Evolutionary conservation across 495 filamentous ascomycete genomes (phyloP).

Genomic region (Oleoguttula mirabilis): DNA sequence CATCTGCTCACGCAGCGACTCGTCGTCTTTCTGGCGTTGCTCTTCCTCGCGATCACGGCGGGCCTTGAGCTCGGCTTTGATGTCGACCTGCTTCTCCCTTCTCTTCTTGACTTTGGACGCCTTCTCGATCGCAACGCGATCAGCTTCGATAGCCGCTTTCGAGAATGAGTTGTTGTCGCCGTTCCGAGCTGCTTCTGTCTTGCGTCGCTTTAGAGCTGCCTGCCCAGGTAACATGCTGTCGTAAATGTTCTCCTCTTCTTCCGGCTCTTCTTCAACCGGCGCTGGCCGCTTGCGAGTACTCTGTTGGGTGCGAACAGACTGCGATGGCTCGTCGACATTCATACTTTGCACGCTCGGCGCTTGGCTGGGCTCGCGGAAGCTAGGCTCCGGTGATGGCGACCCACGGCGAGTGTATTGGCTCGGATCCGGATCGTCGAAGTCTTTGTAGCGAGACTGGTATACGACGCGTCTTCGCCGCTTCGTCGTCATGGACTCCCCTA

Average conservation of each 20-base stretch:
- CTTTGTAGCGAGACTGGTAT: slow-evolving; percentile 54
- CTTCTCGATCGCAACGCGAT: not conserved
- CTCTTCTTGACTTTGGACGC: slow-evolving; percentile 12
- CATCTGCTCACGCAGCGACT: slow-evolving; percentile 36
- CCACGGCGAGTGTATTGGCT: slow-evolving; percentile 22
- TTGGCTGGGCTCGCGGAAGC: slow-evolving; percentile 7
- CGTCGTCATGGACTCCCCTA: not conserved
- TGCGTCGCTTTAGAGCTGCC: slow-evolving; percentile 58
- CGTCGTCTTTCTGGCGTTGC: slow-evolving; percentile 45
- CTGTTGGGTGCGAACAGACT: slow-evolving; percentile 3
- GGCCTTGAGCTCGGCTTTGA: slow-evolving; percentile 55
- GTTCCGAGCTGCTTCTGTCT: slow-evolving; percentile 35
- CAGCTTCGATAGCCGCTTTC: slow-evolving; percentile 7
- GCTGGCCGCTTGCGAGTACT: slow-evolving; percentile 12
- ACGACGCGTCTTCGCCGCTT: slow-evolving; percentile 26
- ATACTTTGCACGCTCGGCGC: slow-evolving; percentile 15
- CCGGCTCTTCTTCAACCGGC: not conserved
- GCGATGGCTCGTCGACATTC: slow-evolving; percentile 17
- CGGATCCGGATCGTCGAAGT: slow-evolving; percentile 51
- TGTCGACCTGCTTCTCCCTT: slow-evolving; percentile 42
- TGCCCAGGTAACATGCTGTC: slow-evolving; percentile 46
- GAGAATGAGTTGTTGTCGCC: slow-evolving; percentile 10
- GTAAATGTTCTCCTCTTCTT: slow-evolving; percentile 5
- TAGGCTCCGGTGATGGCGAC: slow-evolving; percentile 5
- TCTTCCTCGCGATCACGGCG: slow-evolving; percentile 60